Percentiles rank a stretch among this genome's conserved stretches.
phyloP scores from a whole-genome alignment of 768 basidiomycete species.

The Pisolithus marmoratus region DNA sequence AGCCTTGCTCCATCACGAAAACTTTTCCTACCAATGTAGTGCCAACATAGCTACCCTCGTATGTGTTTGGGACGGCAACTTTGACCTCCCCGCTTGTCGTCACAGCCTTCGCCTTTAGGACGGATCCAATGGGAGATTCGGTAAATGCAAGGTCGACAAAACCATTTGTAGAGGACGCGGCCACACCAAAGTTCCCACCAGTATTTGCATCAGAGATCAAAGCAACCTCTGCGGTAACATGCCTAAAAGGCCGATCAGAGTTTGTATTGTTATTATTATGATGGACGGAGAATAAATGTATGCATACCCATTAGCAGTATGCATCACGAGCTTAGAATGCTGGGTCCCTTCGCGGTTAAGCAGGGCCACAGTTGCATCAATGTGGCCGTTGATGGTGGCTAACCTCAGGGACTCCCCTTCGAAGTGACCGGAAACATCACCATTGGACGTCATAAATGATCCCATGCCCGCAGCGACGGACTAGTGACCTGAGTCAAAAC shows the following conservation, averaged over 20 bases:
- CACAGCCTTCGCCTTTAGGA: slow-evolving; percentile 13
- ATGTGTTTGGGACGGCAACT: slow-evolving; percentile 9
- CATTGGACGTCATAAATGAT: slow-evolving; percentile 36
- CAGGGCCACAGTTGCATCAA: slow-evolving; percentile 36
- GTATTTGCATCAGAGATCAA: slow-evolving; percentile 26
- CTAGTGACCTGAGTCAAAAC: slow-evolving; percentile 17
- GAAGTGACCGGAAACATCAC: slow-evolving; percentile 41
- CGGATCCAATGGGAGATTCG: slow-evolving; percentile 31
- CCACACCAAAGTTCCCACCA: slow-evolving; percentile 31
- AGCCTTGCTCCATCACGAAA: slow-evolving; percentile 12
- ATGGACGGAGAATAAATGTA: background rate
- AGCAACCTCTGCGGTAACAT: slow-evolving; percentile 16
- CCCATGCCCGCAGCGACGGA: slow-evolving; percentile 25
- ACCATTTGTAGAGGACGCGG: slow-evolving; percentile 24
- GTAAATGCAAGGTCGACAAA: slow-evolving; percentile 23
- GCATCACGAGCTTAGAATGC: slow-evolving; percentile 27
- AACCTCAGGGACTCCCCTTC: slow-evolving; percentile 32
- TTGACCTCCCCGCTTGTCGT: background rate
- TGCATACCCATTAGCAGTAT: slow-evolving; percentile 40
- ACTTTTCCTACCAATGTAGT: slow-evolving; percentile 18
- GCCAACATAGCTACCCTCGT: slow-evolving; percentile 37
- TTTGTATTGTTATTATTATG: background rate
- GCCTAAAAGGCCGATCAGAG: slow-evolving; percentile 11
- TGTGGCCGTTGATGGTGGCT: slow-evolving; percentile 33
- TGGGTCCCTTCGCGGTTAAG: slow-evolving; percentile 19